These are phyloP conservation scores for Eucalyptus polybractea DNA, from an alignment of 345 rosid genomes.

Conservation along the genomic window DNA sequence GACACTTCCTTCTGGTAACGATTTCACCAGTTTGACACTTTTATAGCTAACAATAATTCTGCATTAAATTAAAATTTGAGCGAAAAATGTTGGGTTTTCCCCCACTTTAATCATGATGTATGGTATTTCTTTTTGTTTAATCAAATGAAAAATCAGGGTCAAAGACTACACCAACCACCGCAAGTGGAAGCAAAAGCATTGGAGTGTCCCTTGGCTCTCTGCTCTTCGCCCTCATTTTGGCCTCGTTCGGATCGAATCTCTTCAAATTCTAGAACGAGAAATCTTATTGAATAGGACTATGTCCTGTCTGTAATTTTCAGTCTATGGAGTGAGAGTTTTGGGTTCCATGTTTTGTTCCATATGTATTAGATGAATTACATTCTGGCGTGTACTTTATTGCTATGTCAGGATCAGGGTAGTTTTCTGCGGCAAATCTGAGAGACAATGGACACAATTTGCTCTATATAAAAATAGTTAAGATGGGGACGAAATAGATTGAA, in stretches of 20 bases:
- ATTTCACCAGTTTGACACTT: neutral
- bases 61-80: neutral
- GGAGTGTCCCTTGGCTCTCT: neutral
- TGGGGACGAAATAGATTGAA: neutral
- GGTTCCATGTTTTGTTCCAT: neutral
- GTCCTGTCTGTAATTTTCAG: neutral
- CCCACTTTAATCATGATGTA: neutral
- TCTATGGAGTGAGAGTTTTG: neutral
- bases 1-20: slow-evolving; percentile 4
- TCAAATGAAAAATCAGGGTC: slow-evolving; percentile 4
- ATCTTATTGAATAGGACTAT: neutral
- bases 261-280: neutral
- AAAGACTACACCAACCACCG: slow-evolving; percentile 10
- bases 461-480: neutral
- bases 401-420: neutral
- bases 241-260: neutral
- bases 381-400: neutral
- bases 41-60: neutral
- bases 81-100: neutral
- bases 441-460: neutral
- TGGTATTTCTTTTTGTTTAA: neutral
- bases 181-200: neutral
- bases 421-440: neutral
- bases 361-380: neutral
- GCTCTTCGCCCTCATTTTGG: neutral